These are phyloP conservation scores for Russula dissimulans DNA, from an alignment of 768 basidiomycete genomes.

Conservation along the genomic window DNA sequence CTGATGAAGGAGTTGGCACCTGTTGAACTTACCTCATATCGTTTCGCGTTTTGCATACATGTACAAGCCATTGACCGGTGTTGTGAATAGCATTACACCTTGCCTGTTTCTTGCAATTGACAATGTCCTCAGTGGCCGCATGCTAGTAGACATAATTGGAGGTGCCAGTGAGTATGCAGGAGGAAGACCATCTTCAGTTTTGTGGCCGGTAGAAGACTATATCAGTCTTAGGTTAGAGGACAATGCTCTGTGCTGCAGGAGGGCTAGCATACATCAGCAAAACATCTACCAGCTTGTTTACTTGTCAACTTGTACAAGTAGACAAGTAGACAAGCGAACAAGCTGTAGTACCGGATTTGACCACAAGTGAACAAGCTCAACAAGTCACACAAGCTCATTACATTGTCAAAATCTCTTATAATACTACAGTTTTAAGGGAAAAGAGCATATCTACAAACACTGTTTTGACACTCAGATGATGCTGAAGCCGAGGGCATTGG, in stretches of 20 bases:
- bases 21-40: slow-evolving; percentile 11
- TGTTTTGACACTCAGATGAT: too few species aligned
- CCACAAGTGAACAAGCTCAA: too few species aligned
- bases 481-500: too few species aligned
- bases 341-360: too few species aligned
- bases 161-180: slow-evolving; percentile 2
- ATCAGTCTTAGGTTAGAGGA: not conserved
- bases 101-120: not conserved
- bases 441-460: too few species aligned
- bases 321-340: too few species aligned
- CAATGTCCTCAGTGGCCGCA: not conserved
- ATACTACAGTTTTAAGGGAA: too few species aligned
- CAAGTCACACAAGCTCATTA: too few species aligned
- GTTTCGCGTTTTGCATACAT: not conserved
- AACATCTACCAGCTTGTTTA: too few species aligned
- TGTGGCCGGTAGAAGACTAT: not conserved
- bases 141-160: not conserved
- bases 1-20: too few species aligned
- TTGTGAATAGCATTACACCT: not conserved
- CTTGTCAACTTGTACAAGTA: too few species aligned
- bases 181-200: not conserved
- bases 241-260: not conserved
- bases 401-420: too few species aligned
- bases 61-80: slow-evolving; percentile 10
- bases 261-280: not conserved